Base-by-base conservation (phyloP, 2,329 filamentous ascomycete species). In the Lasiodiplodia gonubiensis region DNA sequence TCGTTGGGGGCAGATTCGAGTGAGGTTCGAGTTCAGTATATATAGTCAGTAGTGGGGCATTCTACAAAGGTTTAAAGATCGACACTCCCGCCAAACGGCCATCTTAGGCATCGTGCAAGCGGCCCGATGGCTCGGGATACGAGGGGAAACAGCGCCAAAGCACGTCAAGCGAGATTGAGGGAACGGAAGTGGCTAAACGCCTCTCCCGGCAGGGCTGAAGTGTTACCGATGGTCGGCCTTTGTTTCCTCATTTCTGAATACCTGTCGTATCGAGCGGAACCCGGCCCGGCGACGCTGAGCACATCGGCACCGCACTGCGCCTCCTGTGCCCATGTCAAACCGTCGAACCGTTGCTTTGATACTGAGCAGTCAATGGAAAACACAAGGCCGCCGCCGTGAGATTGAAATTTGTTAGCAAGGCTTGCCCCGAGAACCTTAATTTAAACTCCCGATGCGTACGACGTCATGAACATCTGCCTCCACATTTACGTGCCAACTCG, bases 121-220 rank as follows among this genome's bases (percentile, higher is more conserved):
- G 55, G 55, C 27, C 21, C 55, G 57, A 27, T 49, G 27, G 46
- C 57, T 48, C 39, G 21, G 35, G 6, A 61, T 61, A 61, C 57
- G 57, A 61, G 23, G n/a, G 39, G 33, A 46, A n/a, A 46, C 42
- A 46, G 42, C 42, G 11, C 25, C 25, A 23, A n/a, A 21, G 39
- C 10, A 46, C 42, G n/a, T 46, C 39, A 48, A 61, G 39, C 57
- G 57, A 61, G 57, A 61, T 61, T 61, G 4, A 16, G 39, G 25
- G 2, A 18, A 61, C 39, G 42, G 57, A 49, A 61, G 57, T 61
- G 57, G 57, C 57, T 61, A 61, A 61, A 61, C 39, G 57, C 57
- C 39, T 48, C 39, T 61, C 27, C 57, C 57, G 39, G 23, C 39
- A 59, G 37, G 55, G 55, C 55, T 59, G 55, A 59, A 55, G 4